Conservation (phyloP, 345 rosid genomes). For the Crucihimalaya himalaica region DNA sequence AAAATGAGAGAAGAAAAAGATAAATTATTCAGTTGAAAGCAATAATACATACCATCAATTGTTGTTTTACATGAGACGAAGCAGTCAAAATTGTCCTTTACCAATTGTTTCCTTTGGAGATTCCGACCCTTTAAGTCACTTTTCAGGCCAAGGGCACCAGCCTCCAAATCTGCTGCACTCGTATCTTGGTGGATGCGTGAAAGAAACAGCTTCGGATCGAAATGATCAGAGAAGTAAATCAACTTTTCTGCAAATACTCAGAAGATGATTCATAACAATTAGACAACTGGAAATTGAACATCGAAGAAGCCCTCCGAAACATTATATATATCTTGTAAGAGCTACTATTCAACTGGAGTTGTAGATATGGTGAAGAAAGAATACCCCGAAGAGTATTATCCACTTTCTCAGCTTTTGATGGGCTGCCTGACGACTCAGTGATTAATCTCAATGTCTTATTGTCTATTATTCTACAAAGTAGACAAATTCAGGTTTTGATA, state of each 20-base stretch:
- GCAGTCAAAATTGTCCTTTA: constrained; percentile 96
- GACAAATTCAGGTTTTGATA: constrained; percentile 25
- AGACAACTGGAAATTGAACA: neutral
- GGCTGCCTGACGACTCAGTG: constrained; percentile 65
- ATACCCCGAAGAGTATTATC: constrained; percentile 78
- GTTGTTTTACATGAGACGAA: constrained; percentile 99
- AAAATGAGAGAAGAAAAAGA: constrained; percentile 28
- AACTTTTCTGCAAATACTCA: constrained; percentile 72
- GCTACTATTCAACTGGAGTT: constrained; percentile 6
- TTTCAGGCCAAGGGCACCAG: constrained; percentile 90
- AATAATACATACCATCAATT: constrained; percentile 76
- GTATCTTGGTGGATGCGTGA: constrained; percentile 87
- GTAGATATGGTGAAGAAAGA: constrained; percentile 8
- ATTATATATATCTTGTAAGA: neutral
- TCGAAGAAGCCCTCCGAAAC: neutral
- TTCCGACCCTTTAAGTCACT: constrained; percentile 93
- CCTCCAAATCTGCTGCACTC: constrained; percentile 84
- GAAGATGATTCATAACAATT: neutral
- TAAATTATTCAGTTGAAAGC: constrained; percentile 23
- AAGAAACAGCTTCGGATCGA: constrained; percentile 90
- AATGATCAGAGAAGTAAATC: constrained; percentile 82
- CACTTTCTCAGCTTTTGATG: constrained; percentile 62
- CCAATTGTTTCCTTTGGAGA: constrained; percentile 90
- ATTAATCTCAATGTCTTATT: constrained; percentile 82
- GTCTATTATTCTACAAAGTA: constrained; percentile 74